Base-by-base conservation (phyloP, 306 rosid species). In the Purshia tridentata region DNA sequence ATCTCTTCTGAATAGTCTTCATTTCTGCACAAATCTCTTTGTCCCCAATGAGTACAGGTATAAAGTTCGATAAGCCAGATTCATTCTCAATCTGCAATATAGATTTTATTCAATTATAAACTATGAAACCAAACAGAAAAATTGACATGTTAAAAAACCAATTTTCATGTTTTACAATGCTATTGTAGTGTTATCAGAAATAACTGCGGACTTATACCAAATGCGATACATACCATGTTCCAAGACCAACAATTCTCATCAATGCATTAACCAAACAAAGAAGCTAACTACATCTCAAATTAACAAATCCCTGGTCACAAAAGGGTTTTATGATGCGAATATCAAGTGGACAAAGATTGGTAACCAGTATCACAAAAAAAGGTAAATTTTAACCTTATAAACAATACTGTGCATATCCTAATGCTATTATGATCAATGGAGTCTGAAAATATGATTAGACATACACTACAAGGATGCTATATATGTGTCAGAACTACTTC, bases 1-100 rank as follows among this genome's bases (percentile, higher is more conserved):
- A 76, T 65, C 86, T 86, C 75, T 83, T 81, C 78, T 86, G 87
- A 66, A 95, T 62, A 53, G 69, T 73, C 77, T 83, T 81, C 92
- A 95, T 79, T 85, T 91, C 99, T 6, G 83, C 78, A 81, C 99
- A 95, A 84, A 83, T 82, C 78, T 83, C 93, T 52, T 88, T 88
- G 78, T 90, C 89, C 47, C 89, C 98, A 57, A 95, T 74, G 54
- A 95, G 92, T 67, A 95, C 78, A 6, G 99, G 98, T 64, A 95
- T 80, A 73, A 95, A 90, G 83, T 95, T 95, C 2, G 99, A 95
- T 72, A 95, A 75, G 78, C 99, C 99, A 81, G 86, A 88, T 73
- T 95, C 97, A 75, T 95, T 95, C 87, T 95, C 99, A 78, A 95
- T 96, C 99, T 95, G 81, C 68, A 86, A 63, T 37, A 79, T 46